Evolutionary conservation across 2,329 filamentous ascomycete species (phyloP).

Genomic region (Malbranchea zuffiana): DNA sequence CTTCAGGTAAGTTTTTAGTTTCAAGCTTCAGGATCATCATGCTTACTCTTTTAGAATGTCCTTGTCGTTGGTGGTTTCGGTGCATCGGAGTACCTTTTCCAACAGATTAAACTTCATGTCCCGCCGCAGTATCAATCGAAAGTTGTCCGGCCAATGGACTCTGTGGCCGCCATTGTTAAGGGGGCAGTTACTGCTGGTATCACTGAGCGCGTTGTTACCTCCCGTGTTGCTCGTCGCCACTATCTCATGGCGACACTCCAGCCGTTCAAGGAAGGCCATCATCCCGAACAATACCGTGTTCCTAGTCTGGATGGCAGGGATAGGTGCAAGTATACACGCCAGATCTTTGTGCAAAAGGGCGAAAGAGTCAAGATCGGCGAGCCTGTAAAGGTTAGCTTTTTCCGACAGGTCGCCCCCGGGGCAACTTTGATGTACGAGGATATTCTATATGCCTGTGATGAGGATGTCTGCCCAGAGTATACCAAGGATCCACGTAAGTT

Average conservation of each 20-base stretch:
- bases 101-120: constrained; percentile 97
- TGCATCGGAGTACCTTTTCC: constrained; percentile 96
- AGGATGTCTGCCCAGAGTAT: constrained; percentile 96
- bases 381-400: constrained; percentile 97
- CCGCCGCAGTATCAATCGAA: constrained; percentile 97
- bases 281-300: constrained; percentile 95
- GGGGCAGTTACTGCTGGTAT: constrained; percentile 96
- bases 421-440: constrained; percentile 99
- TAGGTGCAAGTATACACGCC: constrained; percentile 93
- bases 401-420: constrained; percentile 92
- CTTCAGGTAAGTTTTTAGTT: constrained; percentile 52
- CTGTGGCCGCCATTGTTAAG: constrained; percentile 95
- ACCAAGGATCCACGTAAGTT: constrained; percentile 97
- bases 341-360: constrained; percentile 97
- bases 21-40: not conserved
- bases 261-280: constrained; percentile 97
- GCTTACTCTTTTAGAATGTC: constrained; percentile 53
- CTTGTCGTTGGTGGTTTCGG: constrained; percentile 96
- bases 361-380: constrained; percentile 99
- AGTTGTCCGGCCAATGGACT: constrained; percentile 97
- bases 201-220: constrained; percentile 90
- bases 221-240: constrained; percentile 90
- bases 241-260: constrained; percentile 99
- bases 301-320: constrained; percentile 95
- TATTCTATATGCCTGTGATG: constrained; percentile 92